Percentiles rank a stretch among this genome's conserved stretches.
These are phyloP conservation scores for Aspergillus fumigatus DNA, from an alignment of 2,329 filamentous ascomycete genomes.

Conservation along the genomic window DNA sequence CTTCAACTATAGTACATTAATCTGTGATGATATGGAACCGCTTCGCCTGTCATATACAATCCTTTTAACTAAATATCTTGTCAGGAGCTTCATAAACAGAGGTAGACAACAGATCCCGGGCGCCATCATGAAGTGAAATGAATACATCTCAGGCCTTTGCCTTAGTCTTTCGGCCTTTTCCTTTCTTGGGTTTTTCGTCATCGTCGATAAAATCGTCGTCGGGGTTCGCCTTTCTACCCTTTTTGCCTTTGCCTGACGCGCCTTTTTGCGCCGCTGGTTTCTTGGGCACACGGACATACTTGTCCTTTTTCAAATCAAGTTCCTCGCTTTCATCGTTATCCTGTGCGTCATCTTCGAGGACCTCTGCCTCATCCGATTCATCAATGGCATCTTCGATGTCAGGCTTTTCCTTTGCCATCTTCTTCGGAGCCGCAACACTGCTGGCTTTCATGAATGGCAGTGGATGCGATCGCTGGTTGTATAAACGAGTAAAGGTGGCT, in stretches of 20 bases:
- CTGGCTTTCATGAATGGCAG: slow-evolving; percentile 95
- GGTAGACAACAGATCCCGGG: not conserved
- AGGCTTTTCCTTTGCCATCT: slow-evolving; percentile 68
- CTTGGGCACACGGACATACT: slow-evolving; percentile 92
- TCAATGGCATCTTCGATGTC: slow-evolving; percentile 96
- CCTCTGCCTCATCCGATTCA: slow-evolving; percentile 73
- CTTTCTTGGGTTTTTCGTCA: slow-evolving; percentile 54
- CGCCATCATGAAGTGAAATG: not conserved
- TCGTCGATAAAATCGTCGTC: slow-evolving; percentile 25
- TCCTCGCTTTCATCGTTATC: slow-evolving; percentile 70
- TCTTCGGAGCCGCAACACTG: slow-evolving; percentile 68
- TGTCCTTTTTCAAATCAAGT: slow-evolving; percentile 85
- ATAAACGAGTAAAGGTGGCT: slow-evolving; percentile 81
- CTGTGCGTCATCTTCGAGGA: slow-evolving; percentile 48
- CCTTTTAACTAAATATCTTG: not conserved
- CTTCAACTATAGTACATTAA: not conserved
- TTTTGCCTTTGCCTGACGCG: slow-evolving; percentile 34
- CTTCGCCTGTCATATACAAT: not conserved
- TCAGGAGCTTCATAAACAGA: not conserved
- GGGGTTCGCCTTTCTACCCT: slow-evolving; percentile 36
- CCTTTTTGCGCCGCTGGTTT: slow-evolving; percentile 50
- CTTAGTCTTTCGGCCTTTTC: slow-evolving; percentile 29
- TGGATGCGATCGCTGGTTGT: slow-evolving; percentile 82
- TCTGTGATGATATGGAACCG: not conserved
- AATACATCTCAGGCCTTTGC: slow-evolving; percentile 16